A percentile compares a stretch with the other conserved stretches of the same genome.
Conservation (phyloP, 371 early-diverging fungal species). For the Choanephora cucurbitarum region DNA sequence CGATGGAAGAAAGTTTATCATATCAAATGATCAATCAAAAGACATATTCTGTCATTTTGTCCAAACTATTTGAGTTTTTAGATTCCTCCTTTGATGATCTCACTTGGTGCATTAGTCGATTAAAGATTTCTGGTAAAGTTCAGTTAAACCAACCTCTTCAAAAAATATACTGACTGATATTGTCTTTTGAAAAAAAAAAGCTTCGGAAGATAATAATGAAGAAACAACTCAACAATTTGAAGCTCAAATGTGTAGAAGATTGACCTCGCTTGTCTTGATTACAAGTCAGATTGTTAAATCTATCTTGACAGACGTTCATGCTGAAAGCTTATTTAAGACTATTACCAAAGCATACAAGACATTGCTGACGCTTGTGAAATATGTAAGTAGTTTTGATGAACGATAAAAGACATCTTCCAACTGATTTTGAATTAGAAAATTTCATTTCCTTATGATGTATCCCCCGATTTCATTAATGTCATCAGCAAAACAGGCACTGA, state of each 20-base stretch:
- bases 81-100: constrained; percentile 47
- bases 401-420: not conserved
- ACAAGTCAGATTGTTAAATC: constrained; percentile 37
- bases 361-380: constrained; percentile 44
- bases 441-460: constrained; percentile 24
- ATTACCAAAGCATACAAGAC: constrained; percentile 45
- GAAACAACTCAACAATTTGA: constrained; percentile 32
- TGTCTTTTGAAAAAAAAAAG: too few relatives aligned
- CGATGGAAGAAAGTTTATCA: constrained; percentile 3
- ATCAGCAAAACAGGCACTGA: constrained; percentile 34
- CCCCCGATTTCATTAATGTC: constrained; percentile 35
- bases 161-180: too few relatives aligned
- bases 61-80: constrained; percentile 37
- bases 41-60: constrained; percentile 27
- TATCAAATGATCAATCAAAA: constrained; percentile 44
- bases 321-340: constrained; percentile 47
- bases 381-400: constrained; percentile 39
- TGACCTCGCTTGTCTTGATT: constrained; percentile 27
- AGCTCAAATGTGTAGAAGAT: constrained; percentile 26
- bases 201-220: constrained; percentile 9
- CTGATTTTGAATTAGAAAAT: constrained; percentile 36
- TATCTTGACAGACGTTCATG: constrained; percentile 28
- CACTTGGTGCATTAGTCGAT: constrained; percentile 43
- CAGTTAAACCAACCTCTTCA: too few relatives aligned
- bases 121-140: constrained; percentile 39